phyloP scores from a whole-genome alignment of 768 basidiomycete genomes.

The Scleroderma citrinum region DNA sequence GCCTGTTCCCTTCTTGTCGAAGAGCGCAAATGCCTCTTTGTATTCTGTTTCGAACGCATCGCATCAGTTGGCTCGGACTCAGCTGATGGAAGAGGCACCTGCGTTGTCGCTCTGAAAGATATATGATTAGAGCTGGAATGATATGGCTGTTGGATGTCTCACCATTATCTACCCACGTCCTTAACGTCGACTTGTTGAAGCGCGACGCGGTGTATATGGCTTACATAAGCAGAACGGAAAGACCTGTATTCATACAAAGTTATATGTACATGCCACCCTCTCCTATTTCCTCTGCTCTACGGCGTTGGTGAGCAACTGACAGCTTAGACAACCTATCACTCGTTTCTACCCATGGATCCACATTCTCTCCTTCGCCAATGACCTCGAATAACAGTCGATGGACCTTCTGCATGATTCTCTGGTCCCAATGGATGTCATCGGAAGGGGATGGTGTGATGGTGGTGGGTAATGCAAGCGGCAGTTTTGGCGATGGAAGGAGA shows the following conservation, averaged over 20 bases:
- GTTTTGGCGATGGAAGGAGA: constrained; percentile 44
- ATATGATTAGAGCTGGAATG: background rate
- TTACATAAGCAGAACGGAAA: background rate
- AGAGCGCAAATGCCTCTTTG: constrained; percentile 95
- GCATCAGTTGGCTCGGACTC: background rate
- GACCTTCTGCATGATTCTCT: constrained; percentile 26
- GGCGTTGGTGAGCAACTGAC: constrained; percentile 7
- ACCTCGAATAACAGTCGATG: constrained; percentile 33
- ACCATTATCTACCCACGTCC: background rate
- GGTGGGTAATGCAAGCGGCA: constrained; percentile 37
- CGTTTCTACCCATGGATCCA: constrained; percentile 12
- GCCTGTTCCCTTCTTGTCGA: constrained; percentile 94
- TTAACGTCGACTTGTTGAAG: no score
- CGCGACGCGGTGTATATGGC: no score
- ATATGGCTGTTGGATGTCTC: background rate
- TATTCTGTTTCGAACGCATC: constrained; percentile 53
- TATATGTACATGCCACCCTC: constrained; percentile 52
- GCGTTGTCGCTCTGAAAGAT: constrained; percentile 47
- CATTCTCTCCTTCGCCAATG: constrained; percentile 20
- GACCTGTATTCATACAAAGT: background rate
- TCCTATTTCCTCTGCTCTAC: constrained; percentile 28
- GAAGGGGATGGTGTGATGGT: constrained; percentile 26
- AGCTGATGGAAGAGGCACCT: constrained; percentile 24
- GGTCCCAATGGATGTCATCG: constrained; percentile 32
- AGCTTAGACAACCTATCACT: constrained; percentile 1